Conservation (phyloP, 352 stramenopile genomes). For the Thraustochytrium sp. region DNA sequence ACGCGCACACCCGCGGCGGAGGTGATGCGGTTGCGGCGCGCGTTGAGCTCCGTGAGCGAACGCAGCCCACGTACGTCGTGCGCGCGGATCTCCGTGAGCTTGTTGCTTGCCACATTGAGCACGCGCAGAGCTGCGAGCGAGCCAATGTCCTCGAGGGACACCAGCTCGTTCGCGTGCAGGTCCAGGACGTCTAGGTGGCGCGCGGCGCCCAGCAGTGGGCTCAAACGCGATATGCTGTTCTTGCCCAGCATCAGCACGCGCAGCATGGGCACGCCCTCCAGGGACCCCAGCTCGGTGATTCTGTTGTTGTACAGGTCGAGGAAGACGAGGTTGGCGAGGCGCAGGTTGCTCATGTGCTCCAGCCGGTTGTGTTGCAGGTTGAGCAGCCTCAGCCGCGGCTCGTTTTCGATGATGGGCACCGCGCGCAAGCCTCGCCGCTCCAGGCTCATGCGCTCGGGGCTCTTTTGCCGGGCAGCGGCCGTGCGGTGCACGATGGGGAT, state of each 20-base stretch:
- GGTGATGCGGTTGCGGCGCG: constrained; percentile 70
- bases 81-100: constrained; percentile 66
- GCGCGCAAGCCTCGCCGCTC: constrained; percentile 67
- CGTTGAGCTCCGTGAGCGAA: constrained; percentile 79
- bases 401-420: constrained; percentile 70
- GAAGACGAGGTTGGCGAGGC: constrained; percentile 80
- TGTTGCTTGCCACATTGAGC: constrained; percentile 80
- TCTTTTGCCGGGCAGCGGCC: constrained; percentile 49
- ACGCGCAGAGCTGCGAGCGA: constrained; percentile 72
- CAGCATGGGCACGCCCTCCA: constrained; percentile 70
- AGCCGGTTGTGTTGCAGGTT: constrained; percentile 86
- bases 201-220: constrained; percentile 72
- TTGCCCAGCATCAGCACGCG: constrained; percentile 84
- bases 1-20: constrained; percentile 59
- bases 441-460: constrained; percentile 76
- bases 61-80: constrained; percentile 56
- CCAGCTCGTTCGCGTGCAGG: constrained; percentile 81
- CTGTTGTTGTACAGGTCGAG: constrained; percentile 85
- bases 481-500: constrained; percentile 35
- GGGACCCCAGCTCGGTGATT: constrained; percentile 65
- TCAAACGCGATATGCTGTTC: constrained; percentile 64
- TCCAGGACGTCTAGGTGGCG: constrained; percentile 83
- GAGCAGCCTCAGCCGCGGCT: constrained; percentile 74
- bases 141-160: constrained; percentile 73
- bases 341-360: constrained; percentile 68